phyloP scores from a whole-genome alignment of 2,329 filamentous ascomycete genomes.

The Arthroderma sp. region DNA sequence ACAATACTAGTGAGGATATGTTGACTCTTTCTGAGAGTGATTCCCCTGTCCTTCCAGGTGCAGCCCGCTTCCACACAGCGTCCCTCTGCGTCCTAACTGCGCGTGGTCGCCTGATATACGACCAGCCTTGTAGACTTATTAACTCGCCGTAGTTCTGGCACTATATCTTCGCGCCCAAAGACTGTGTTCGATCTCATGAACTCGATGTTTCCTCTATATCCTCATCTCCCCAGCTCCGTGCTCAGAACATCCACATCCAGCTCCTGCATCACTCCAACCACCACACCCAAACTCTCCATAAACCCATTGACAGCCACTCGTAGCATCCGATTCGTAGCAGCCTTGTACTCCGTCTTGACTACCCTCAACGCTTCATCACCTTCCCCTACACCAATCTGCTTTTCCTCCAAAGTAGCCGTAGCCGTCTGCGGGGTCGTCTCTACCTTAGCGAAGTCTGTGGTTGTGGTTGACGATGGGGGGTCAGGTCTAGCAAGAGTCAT shows the following conservation, averaged over 20 bases:
- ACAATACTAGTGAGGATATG: too few relatives aligned
- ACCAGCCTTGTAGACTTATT: too few relatives aligned
- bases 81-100: too few relatives aligned
- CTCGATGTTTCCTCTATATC: too few relatives aligned
- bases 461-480: conserved; percentile 4
- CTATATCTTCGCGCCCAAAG: too few relatives aligned
- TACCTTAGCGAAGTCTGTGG: neutral
- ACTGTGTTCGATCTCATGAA: too few relatives aligned
- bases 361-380: conserved; percentile 35
- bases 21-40: too few relatives aligned
- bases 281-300: conserved; percentile 75
- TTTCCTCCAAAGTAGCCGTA: conserved; percentile 12
- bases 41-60: too few relatives aligned
- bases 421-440: conserved; percentile 7
- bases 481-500: conserved; percentile 43
- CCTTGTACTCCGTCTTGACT: conserved; percentile 63
- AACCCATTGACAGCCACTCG: conserved; percentile 93
- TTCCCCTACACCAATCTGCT: neutral
- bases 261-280: conserved; percentile 81
- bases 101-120: too few relatives aligned
- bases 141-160: too few relatives aligned
- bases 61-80: too few relatives aligned
- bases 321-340: conserved; percentile 91
- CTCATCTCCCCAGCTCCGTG: conserved; percentile 2
- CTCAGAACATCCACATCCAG: conserved; percentile 68